Conservation (phyloP, 1,284 basidiomycete species). For the Boletus calvinii region DNA sequence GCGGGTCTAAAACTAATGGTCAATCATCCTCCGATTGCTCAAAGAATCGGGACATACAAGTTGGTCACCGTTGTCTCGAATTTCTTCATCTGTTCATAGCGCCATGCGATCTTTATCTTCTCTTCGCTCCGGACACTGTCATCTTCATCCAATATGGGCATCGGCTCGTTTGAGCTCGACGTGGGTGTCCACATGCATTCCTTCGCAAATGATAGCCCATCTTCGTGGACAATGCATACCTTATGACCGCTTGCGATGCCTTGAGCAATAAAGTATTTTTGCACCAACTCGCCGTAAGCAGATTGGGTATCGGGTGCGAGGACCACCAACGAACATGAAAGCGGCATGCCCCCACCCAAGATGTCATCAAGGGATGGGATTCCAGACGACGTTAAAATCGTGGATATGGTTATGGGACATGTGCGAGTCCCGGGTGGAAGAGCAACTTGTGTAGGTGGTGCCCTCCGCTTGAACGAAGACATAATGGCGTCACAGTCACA, state of each 20-base stretch:
- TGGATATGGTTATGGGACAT: conserved; percentile 61
- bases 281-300: conserved; percentile 82
- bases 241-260: conserved; percentile 75
- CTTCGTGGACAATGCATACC: conserved; percentile 65
- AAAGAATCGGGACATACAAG: conserved; percentile 44
- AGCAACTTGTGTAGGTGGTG: conserved; percentile 41
- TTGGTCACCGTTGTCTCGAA: conserved; percentile 81
- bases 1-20: conserved; percentile 40
- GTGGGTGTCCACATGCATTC: conserved; percentile 79
- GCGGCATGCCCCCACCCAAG: conserved; percentile 89
- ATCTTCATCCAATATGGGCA: conserved; percentile 23
- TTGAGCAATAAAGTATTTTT: conserved; percentile 88
- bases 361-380: conserved; percentile 95
- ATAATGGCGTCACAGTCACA: conserved; percentile 40
- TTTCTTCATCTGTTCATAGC: conserved; percentile 89
- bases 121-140: conserved; percentile 40
- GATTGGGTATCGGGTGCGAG: conserved; percentile 83
- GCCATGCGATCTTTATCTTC: conserved; percentile 90
- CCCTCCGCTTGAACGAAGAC: conserved; percentile 85
- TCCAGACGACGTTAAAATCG: conserved; percentile 79
- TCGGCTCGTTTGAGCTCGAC: conserved; percentile 23
- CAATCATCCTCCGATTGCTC: conserved; percentile 7
- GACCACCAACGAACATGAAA: conserved; percentile 73
- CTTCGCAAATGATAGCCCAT: conserved; percentile 54
- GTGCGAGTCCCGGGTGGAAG: conserved; percentile 59